Evolutionary conservation across 805 yeast species (phyloP).

Genomic region (Candida boidinii): DNA sequence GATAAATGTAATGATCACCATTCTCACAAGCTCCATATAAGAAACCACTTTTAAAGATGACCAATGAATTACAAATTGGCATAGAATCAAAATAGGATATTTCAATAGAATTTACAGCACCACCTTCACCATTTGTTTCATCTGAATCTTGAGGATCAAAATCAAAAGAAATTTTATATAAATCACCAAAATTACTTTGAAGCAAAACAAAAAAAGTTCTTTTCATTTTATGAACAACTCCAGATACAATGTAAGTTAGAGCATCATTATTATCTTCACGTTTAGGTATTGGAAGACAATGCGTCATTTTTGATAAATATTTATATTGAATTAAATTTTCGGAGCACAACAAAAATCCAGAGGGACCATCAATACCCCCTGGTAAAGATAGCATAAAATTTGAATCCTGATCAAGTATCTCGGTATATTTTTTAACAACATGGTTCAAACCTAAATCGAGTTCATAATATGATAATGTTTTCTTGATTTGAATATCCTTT

Average conservation of each 20-base stretch:
- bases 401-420: conserved; percentile 30
- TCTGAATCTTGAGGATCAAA: conserved; percentile 33
- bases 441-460: conserved; percentile 82
- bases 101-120: conserved; percentile 31
- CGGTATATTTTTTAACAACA: conserved; percentile 46
- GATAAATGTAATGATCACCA: conserved; percentile 63
- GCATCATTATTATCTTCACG: conserved; percentile 22
- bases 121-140: conserved; percentile 22
- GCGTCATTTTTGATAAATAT: conserved; percentile 26
- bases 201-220: conserved; percentile 55
- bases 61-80: conserved; percentile 45
- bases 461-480: conserved; percentile 59
- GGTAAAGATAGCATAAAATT: conserved; percentile 61
- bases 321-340: conserved; percentile 45
- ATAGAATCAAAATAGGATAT: conserved; percentile 72
- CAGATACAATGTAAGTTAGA: conserved; percentile 35
- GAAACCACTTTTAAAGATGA: conserved; percentile 68
- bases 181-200: conserved; percentile 67
- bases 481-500: conserved; percentile 6
- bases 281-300: conserved; percentile 47
- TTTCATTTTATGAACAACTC: conserved; percentile 61
- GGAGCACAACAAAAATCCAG: conserved; percentile 62
- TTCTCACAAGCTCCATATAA: conserved; percentile 57
- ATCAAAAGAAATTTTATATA: conserved; percentile 57
- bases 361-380: conserved; percentile 59